These are phyloP conservation scores for Lactifluus subvellereus DNA, from an alignment of 768 basidiomycete genomes.

Conservation along the genomic window DNA sequence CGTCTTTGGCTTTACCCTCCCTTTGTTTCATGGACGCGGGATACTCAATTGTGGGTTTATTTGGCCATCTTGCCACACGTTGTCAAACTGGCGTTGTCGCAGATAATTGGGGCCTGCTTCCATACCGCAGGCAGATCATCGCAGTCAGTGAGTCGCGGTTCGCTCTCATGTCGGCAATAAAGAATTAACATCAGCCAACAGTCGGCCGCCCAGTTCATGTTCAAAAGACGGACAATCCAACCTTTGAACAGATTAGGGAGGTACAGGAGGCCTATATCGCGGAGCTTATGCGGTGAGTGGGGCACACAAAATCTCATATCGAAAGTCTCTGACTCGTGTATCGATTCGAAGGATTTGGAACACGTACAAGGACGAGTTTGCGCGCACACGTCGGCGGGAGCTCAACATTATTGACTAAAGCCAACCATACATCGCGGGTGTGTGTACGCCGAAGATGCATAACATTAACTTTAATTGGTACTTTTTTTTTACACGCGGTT, in stretches of 20 bases:
- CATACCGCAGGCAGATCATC: constrained; percentile 92
- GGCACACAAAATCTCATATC: neutral
- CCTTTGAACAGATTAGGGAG: constrained; percentile 70
- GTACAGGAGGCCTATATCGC: constrained; percentile 86
- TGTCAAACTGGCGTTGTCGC: neutral
- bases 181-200: constrained; percentile 30
- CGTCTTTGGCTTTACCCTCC: constrained; percentile 92
- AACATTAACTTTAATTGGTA: neutral
- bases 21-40: constrained; percentile 95
- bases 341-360: constrained; percentile 78
- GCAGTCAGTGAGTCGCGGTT: constrained; percentile 73
- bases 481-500: neutral
- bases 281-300: constrained; percentile 75
- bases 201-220: constrained; percentile 89
- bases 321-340: neutral
- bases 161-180: neutral
- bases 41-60: constrained; percentile 76
- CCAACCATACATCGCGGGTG: neutral
- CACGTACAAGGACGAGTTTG: constrained; percentile 91
- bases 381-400: constrained; percentile 71
- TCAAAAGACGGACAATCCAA: constrained; percentile 69
- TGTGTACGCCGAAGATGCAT: neutral
- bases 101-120: constrained; percentile 96
- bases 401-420: constrained; percentile 70
- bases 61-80: neutral